Conservation (phyloP, 176 grass and related monocot species). For the Paspalum notatum region DNA sequence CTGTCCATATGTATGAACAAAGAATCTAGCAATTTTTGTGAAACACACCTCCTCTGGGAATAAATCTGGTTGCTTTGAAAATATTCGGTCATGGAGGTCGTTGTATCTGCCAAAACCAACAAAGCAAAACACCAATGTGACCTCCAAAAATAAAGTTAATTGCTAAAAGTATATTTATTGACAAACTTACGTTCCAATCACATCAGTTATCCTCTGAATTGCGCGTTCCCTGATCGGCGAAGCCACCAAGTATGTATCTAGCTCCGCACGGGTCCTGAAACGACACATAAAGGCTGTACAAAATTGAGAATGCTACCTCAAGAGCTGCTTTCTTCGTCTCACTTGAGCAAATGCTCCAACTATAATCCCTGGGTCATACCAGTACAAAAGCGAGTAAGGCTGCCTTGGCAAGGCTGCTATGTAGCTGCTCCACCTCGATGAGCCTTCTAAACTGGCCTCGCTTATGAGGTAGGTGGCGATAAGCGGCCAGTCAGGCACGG, state of each 20-base stretch:
- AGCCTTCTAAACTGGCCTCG: slow-evolving; percentile 72
- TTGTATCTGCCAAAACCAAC: slow-evolving; percentile 71
- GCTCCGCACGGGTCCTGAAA: slow-evolving; percentile 87
- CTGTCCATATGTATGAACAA: slow-evolving; percentile 12
- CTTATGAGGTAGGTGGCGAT: slow-evolving; percentile 94
- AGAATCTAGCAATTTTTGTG: slow-evolving; percentile 15
- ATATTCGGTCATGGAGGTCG: slow-evolving; percentile 82
- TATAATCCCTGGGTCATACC: slow-evolving; percentile 51
- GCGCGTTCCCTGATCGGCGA: slow-evolving; percentile 86
- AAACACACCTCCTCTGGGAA: slow-evolving; percentile 86
- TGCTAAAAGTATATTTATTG: slow-evolving; percentile 21
- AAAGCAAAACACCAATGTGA: slow-evolving; percentile 24
- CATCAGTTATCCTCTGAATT: slow-evolving; percentile 88
- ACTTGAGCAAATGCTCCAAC: background rate
- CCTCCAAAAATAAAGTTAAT: slow-evolving; percentile 7
- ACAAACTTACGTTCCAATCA: slow-evolving; percentile 80
- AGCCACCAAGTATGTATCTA: slow-evolving; percentile 82
- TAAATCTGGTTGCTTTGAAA: slow-evolving; percentile 87
- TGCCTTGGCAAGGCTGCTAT: slow-evolving; percentile 91
- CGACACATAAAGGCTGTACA: slow-evolving; percentile 61
- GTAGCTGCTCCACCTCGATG: slow-evolving; percentile 88
- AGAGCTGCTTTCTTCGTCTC: slow-evolving; percentile 6
- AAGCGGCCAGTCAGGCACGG: slow-evolving; percentile 93
- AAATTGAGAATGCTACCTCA: slow-evolving; percentile 58
- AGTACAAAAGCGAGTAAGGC: slow-evolving; percentile 95